Evolutionary conservation across 768 basidiomycete genomes (phyloP).

Genomic region (Filobasidium wieringae): DNA sequence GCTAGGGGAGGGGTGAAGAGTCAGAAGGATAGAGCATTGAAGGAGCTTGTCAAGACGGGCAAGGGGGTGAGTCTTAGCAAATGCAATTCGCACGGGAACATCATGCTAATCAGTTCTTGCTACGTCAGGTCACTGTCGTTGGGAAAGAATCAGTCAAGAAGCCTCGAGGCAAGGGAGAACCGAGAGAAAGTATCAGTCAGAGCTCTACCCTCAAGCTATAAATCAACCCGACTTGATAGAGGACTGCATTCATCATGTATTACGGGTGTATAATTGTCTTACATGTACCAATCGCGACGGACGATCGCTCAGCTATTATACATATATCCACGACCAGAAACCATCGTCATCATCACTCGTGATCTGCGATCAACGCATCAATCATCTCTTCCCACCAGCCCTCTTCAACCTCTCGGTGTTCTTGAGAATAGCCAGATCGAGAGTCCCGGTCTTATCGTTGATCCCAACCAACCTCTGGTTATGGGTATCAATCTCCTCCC

Average conservation of each 20-base stretch:
- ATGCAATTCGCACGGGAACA: not conserved
- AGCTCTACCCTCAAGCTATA: not conserved
- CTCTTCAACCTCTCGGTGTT: conserved; percentile 66
- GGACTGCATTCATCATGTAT: not conserved
- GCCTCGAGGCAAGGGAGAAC: not conserved
- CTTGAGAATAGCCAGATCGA: conserved; percentile 62
- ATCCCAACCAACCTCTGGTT: conserved; percentile 67
- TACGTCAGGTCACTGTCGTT: conserved; percentile 27
- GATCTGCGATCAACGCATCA: not conserved
- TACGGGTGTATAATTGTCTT: not conserved
- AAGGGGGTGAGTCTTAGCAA: conserved; percentile 37
- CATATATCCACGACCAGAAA: not conserved
- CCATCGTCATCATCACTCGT: not conserved
- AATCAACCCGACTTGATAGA: not conserved
- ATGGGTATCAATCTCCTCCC: conserved; percentile 77
- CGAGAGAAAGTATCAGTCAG: not conserved
- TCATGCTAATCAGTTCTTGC: not conserved
- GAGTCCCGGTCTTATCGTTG: conserved; percentile 59
- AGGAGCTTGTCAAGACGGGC: conserved; percentile 62
- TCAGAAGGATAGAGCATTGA: conserved; percentile 75
- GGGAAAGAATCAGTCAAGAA: conserved; percentile 27
- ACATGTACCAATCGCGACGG: not conserved
- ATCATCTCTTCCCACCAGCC: conserved; percentile 15
- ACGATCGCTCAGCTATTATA: not conserved
- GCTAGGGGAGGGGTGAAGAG: conserved; percentile 59